Evolutionary conservation across 139 green algal genomes (phyloP).

Genomic region (Chlorella sorokiniana): DNA sequence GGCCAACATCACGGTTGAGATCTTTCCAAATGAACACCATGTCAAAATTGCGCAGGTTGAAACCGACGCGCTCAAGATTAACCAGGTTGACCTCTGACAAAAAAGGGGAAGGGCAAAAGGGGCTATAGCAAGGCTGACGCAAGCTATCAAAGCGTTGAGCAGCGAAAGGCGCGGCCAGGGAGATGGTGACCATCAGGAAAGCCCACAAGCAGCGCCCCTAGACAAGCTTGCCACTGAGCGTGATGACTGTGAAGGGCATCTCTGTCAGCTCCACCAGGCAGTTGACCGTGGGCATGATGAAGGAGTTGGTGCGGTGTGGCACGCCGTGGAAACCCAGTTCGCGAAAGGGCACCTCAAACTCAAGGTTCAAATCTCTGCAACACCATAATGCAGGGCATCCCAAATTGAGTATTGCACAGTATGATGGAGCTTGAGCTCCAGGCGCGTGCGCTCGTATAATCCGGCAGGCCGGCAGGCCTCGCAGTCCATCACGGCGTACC

Average conservation of each 20-base stretch:
- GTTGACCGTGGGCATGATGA: constrained; percentile 95
- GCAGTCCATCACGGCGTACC: constrained; percentile 22
- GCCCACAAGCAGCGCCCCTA: neutral
- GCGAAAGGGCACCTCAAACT: constrained; percentile 98
- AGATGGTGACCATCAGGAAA: neutral
- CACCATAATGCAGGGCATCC: no score
- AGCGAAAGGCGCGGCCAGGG: no score
- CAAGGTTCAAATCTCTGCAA: constrained; percentile 79
- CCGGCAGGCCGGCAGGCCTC: neutral
- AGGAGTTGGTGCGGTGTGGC: constrained; percentile 73
- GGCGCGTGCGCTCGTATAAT: neutral
- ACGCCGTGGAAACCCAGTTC: constrained; percentile 96
- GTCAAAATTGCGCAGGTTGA: constrained; percentile 99
- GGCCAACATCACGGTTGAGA: constrained; percentile 73
- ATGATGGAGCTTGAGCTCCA: no score
- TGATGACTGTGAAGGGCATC: constrained; percentile 93
- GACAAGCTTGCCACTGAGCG: constrained; percentile 60
- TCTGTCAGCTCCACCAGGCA: constrained; percentile 97
- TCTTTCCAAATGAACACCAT: constrained; percentile 98
- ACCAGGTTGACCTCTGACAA: constrained; percentile 90
- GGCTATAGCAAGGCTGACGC: no score
- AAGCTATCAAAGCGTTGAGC: no score
- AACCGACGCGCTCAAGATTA: constrained; percentile 97
- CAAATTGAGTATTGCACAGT: no score
- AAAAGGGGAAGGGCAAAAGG: neutral